Evolutionary conservation across 2,329 filamentous ascomycete species (phyloP).

Genomic region (Phaeophleospora eucalypticola): DNA sequence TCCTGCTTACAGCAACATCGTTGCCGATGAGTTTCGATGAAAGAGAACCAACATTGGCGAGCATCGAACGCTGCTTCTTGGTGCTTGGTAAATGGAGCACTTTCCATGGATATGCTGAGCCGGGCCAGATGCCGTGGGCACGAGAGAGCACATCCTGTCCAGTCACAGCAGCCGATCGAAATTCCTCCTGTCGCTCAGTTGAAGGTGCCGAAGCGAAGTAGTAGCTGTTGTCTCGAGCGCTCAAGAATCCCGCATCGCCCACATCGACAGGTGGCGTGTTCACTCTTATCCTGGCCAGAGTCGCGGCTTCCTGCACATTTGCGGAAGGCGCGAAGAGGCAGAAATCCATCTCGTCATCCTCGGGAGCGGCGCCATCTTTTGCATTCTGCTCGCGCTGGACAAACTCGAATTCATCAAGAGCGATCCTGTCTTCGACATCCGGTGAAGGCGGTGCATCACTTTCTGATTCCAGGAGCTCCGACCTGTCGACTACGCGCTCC

Average conservation of each 20-base stretch:
- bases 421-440: slow-evolving; percentile 5
- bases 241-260: slow-evolving; percentile 17
- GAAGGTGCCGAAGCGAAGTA: slow-evolving; percentile 15
- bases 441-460: slow-evolving; percentile 12
- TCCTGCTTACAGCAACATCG: slow-evolving; percentile 20
- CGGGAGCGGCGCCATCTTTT: background rate
- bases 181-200: slow-evolving; percentile 5
- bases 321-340: slow-evolving; percentile 18
- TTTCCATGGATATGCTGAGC: slow-evolving; percentile 21
- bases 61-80: slow-evolving; percentile 10
- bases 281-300: slow-evolving; percentile 21
- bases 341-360: slow-evolving; percentile 15
- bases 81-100: slow-evolving; percentile 16
- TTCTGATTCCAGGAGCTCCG: slow-evolving; percentile 16
- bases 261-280: slow-evolving; percentile 15
- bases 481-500: slow-evolving; percentile 19
- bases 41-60: slow-evolving; percentile 5
- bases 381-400: slow-evolving; percentile 7
- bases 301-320: background rate
- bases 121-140: slow-evolving; percentile 15
- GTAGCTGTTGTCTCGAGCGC: slow-evolving; percentile 13
- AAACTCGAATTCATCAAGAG: slow-evolving; percentile 16
- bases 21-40: slow-evolving; percentile 7
- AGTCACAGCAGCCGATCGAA: slow-evolving; percentile 14
- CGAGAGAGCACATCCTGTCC: slow-evolving; percentile 15